Base-by-base conservation (phyloP, 2,329 filamentous ascomycete genomes). In the Colletotrichum tabaci region DNA sequence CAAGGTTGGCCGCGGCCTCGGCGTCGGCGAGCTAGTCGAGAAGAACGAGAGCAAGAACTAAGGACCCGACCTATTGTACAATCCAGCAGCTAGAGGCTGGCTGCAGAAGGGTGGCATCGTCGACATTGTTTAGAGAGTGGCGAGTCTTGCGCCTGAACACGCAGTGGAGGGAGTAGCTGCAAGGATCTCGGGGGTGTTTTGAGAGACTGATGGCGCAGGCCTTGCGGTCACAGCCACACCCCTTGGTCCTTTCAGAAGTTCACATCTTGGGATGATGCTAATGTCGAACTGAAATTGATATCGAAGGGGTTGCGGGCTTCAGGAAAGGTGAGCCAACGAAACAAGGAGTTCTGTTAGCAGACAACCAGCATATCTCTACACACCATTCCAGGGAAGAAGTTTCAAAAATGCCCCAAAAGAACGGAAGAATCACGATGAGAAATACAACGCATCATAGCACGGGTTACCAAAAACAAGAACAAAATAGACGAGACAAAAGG, bases 21-120 rank as follows among this genome's bases (percentile, higher is more conserved):
- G 95, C 2, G 95, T 98, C 0, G 93, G 91, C 2, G 92, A 92
- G 75, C 82, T 95, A 78, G 91, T 95, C 26, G 92, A 95, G 85
- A 90, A 89, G 84, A 89, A 89, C 74, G 91, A 93, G 82, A 87
- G 83, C 74, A 87, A 87, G 74, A 82, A 85, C 66, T 77, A 81
- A 57, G 40, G 68, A 75, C 60, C 10, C n/a, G 49, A 4, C 35
- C 49, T 50, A 26, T 8, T 2, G 8, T 21, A 40, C 15, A 40
- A 9, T 26, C 47, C 40, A 47, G n/a, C 18, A 21, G 26, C 13
- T 13, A 30, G 13, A 15, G 16, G n/a, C 13, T 44, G 16, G 23
- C 26, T 52, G 44, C 49, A 47, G 18, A 26, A 58, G 50, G 10
- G 61, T 42, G 12, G 7, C 6, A 10, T 30, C n/a, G 30, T 18